Evolutionary conservation across 495 filamentous ascomycete genomes (phyloP).

Genomic region (Cercophora samala): DNA sequence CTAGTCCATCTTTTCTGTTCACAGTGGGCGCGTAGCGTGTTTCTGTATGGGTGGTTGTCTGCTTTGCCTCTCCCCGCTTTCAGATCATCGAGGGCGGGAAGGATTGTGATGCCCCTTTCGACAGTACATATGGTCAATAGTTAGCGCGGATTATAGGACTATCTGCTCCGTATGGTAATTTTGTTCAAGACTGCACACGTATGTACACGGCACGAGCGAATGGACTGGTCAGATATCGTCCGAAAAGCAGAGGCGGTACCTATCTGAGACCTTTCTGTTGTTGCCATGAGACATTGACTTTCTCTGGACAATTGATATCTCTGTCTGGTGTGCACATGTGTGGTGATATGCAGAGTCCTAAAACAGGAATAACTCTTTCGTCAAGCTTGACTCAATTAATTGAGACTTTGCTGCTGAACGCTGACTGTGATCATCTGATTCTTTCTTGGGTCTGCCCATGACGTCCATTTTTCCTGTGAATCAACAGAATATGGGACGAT

Average conservation of each 20-base stretch:
- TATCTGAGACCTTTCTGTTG: not conserved
- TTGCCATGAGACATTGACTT: not conserved
- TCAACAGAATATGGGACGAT: not conserved
- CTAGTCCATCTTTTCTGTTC: not conserved
- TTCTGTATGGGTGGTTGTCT: not conserved
- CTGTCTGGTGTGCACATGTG: not conserved
- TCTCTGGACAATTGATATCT: not conserved
- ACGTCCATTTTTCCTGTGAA: not conserved
- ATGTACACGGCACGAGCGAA: too few species aligned
- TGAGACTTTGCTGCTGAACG: not conserved
- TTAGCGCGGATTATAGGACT: not conserved
- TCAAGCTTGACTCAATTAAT: not conserved
- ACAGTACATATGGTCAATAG: not conserved
- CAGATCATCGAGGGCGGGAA: not conserved
- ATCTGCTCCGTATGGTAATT: not conserved
- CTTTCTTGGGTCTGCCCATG: not conserved
- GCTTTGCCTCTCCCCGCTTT: not conserved
- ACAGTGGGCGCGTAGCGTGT: not conserved
- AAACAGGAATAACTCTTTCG: not conserved
- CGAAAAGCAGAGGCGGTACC: not conserved
- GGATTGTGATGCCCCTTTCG: not conserved
- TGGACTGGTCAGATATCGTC: not conserved
- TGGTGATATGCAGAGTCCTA: not conserved
- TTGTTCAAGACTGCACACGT: too few species aligned
- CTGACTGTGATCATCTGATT: not conserved